phyloP scores from a whole-genome alignment of 805 yeast genomes.

The Ogataea nonfermentans region DNA sequence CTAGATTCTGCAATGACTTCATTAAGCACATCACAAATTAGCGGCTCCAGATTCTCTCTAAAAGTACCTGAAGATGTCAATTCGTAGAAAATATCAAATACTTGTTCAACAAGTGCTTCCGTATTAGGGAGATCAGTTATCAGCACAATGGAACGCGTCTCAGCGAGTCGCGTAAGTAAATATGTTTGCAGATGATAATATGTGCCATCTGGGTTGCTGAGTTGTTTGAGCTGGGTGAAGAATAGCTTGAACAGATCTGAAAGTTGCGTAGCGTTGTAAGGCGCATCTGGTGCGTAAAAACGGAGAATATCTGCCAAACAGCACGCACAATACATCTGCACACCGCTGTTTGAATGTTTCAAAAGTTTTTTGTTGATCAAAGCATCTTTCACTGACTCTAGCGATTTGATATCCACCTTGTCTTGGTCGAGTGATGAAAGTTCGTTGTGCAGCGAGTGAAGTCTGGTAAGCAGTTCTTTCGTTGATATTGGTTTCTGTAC shows the following conservation, averaged over 20 bases:
- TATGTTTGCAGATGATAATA: constrained; percentile 63
- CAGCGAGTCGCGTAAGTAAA: constrained; percentile 65
- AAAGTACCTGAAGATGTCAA: constrained; percentile 44
- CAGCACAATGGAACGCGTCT: constrained; percentile 69
- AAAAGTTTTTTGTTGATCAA: constrained; percentile 59
- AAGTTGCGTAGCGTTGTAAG: constrained; percentile 65
- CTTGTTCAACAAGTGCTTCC: constrained; percentile 46
- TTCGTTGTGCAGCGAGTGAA: constrained; percentile 60
- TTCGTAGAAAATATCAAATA: constrained; percentile 65
- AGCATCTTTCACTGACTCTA: constrained; percentile 47
- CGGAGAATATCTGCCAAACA: constrained; percentile 74
- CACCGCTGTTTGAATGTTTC: constrained; percentile 60
- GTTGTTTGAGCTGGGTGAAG: constrained; percentile 55
- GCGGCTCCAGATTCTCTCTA: constrained; percentile 53
- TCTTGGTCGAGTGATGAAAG: constrained; percentile 64
- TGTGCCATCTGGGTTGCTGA: constrained; percentile 52
- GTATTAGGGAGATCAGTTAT: constrained; percentile 72
- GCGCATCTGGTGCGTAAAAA: constrained; percentile 87
- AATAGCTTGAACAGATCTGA: constrained; percentile 65
- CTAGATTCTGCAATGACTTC: constrained; percentile 75
- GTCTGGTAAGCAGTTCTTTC: constrained; percentile 57
- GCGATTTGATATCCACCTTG: constrained; percentile 43
- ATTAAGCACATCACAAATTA: constrained; percentile 67
- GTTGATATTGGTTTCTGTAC: constrained; percentile 56
- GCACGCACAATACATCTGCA: constrained; percentile 68